Evolutionary conservation across 257 asterid genomes (phyloP), one percentile per base, ranked within the genome.

Genomic region (Penstemon newberryi): DNA sequence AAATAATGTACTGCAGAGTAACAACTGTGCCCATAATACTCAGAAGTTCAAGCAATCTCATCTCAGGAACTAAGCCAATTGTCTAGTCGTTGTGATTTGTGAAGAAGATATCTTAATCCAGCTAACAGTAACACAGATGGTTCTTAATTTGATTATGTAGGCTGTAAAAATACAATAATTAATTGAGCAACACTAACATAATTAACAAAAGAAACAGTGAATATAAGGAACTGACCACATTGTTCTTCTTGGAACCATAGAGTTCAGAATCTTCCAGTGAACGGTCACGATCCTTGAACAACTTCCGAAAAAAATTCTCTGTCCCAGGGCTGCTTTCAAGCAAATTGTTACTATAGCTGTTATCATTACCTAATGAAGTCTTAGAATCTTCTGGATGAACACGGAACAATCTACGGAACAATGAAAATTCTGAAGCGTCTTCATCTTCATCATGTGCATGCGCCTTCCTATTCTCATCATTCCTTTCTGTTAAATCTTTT

Each of bases 211-310:
- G 66, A 45, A 13, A 52, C 58, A 63, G 37, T 38, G 56, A 49
- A 73, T 13, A 43, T 50, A 66, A 64, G 67, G 67, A 73, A 79
- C 89, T 68, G 54, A 91, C 97, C 95, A 76, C 87, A 77, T 83
- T 87, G 85, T 73, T 84, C 79, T 81, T 89, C 69, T 75, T 86
- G 60, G 89, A 84, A 57, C 90, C 84, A 80, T 89, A 86, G 67
- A 91, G 95, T 82, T 91, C 96, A n/a, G 96, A 91, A 72, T 91
- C 96, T 77, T 91, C 96, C 62, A 89, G 78, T 42, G 96, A 91
- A 67, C 95, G 96, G 58, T 91, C 96, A 66, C 95, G 95, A 54
- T 91, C 97, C 81, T 85, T 87, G 76, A 91, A 91, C 79, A 91
- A 77, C 87, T 91, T 91, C 70, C 91, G 92, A 36, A 91, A 88